Conservation (phyloP, 805 yeast genomes). For the Grigorovia humatica region DNA sequence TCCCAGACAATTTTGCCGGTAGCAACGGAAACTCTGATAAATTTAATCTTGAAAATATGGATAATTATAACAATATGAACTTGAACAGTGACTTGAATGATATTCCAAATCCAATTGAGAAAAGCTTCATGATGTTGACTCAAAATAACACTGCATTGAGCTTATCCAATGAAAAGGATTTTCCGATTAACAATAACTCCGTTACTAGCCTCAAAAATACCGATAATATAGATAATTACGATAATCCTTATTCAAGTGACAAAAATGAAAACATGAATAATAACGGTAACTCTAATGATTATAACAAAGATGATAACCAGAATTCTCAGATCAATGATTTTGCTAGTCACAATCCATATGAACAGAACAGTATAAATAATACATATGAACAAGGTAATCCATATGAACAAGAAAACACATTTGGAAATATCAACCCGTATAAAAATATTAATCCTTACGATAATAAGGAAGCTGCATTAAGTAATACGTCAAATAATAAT, state of each 20-base stretch:
- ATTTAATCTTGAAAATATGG: neutral
- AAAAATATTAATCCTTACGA: neutral
- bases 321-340: neutral
- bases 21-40: neutral
- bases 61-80: neutral
- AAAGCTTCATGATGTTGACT: conserved; percentile 24
- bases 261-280: too few relatives aligned
- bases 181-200: neutral
- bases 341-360: neutral
- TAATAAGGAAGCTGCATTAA: neutral
- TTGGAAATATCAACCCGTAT: neutral
- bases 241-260: neutral
- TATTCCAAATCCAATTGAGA: conserved; percentile 23
- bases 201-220: neutral
- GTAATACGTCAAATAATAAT: too few relatives aligned
- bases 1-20: too few relatives aligned
- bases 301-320: neutral
- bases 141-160: conserved; percentile 11
- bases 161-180: neutral
- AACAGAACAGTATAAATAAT: neutral
- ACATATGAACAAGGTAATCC: neutral
- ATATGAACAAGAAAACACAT: neutral
- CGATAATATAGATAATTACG: neutral
- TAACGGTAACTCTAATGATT: neutral
- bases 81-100: neutral